These are phyloP conservation scores for Zoysia pacifica DNA, from an alignment of 176 grass and related monocot genomes.

Conservation along the genomic window DNA sequence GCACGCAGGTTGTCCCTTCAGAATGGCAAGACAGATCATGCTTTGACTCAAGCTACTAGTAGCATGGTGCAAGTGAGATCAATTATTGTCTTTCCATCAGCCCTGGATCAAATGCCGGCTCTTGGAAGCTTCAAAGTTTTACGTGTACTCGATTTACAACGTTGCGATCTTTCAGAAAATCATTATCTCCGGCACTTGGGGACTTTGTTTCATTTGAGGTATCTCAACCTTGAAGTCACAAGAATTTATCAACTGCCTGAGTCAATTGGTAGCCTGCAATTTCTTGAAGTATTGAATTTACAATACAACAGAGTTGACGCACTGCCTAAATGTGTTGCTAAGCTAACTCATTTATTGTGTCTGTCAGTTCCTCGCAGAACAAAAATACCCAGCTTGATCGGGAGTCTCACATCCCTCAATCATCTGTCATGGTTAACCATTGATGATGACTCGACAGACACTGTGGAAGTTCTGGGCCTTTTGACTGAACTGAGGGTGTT, in stretches of 20 bases:
- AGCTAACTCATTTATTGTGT: neutral
- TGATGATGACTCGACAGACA: no score
- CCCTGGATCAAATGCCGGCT: rapidly evolving
- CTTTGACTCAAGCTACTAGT: no score
- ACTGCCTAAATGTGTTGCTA: no score
- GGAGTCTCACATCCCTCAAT: neutral
- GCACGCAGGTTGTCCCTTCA: slow-evolving; percentile 1
- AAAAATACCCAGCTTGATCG: neutral
- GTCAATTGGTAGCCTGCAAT: neutral
- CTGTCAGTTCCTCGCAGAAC: rapidly evolving
- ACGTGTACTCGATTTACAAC: slow-evolving; percentile 3
- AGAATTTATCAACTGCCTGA: neutral
- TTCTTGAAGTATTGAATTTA: neutral
- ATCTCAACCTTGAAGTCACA: neutral
- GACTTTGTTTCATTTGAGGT: neutral
- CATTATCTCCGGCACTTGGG: neutral
- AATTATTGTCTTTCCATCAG: neutral
- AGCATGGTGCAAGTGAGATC: neutral
- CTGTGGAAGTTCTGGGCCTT: neutral
- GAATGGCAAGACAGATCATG: neutral
- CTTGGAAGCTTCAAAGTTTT: neutral
- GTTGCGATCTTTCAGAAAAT: neutral
- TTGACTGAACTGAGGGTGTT: neutral
- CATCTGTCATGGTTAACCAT: neutral
- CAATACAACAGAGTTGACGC: no score